Base-by-base conservation (phyloP, 495 filamentous ascomycete species). In the Talaromyces ruber region DNA sequence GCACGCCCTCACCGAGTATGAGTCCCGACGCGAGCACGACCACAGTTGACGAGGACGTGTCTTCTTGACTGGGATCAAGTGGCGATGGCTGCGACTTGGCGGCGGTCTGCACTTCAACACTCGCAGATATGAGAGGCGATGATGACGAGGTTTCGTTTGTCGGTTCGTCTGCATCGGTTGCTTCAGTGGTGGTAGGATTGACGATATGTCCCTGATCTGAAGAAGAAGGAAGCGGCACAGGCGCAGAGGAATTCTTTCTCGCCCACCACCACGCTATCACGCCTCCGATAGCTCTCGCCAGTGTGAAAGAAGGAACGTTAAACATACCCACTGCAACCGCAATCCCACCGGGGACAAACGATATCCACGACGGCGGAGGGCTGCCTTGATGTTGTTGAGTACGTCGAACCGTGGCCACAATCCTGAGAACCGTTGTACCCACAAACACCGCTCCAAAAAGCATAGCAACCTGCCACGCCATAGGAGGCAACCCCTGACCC, bases 251-350 rank as follows among this genome's bases (percentile, higher is more conserved):
- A 50, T 76, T 66, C 24, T 67, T 65, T 8, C 75, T 71, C 8
- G 72, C 63, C 76, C 76, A 81, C 80, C 89, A 96, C 88, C 91
- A 96, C 63, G 84, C 86, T 53, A 96, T 71, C 37, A 95, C 61
- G 2, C 94, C 95, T 7, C 95, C 95, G 11, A 92, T 87, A 2
- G 91, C 88, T 54, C 95, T 76, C 2, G 95, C 93, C 4, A 99
- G 80, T 0, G 95, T 98, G 67, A 99, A 99, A 0, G 90, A 94
- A 0, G 95, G 95, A 2, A 90, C 88, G 67, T 98, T 99, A 76
- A 98, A 99, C 84, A 98, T 98, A 29, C 94, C 92, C 68, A 97
- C 91, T 43, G 93, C 93, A 37, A 97, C 92, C 34, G 94, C 94
- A 72, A 98, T 98, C 1, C 94, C 94, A 2, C 94, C 92, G 0